phyloP scores from a whole-genome alignment of 345 rosid genomes.

The Eucalyptus cladocalyx region DNA sequence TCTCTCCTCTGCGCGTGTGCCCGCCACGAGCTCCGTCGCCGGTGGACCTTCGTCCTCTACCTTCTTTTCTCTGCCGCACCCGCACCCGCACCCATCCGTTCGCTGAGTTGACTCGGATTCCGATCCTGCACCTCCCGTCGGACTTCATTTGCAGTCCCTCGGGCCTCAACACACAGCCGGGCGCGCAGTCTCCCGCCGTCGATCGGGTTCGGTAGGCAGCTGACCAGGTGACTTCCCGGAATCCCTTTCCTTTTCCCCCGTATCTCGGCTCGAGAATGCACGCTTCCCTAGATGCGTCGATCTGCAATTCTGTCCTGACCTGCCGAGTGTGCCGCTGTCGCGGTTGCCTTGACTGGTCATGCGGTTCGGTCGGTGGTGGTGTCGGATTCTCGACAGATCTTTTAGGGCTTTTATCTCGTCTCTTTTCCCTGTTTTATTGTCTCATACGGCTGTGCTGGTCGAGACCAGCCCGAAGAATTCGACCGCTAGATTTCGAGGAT shows the following conservation, averaged over 20 bases:
- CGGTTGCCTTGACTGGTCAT: background rate
- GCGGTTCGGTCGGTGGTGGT: background rate
- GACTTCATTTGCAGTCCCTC: background rate
- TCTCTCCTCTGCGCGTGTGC: background rate
- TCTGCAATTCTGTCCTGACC: background rate
- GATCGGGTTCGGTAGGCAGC: background rate
- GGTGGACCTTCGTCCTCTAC: background rate
- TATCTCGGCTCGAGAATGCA: background rate
- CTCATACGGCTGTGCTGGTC: background rate
- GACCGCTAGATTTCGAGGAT: background rate
- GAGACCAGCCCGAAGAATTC: background rate
- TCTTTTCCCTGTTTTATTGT: background rate
- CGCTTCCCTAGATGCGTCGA: background rate
- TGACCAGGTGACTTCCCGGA: background rate
- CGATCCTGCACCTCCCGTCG: background rate
- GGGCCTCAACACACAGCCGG: background rate
- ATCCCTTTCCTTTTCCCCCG: background rate
- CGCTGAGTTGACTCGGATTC: background rate
- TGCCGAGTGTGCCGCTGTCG: background rate
- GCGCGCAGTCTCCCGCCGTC: background rate
- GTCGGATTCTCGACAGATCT: background rate
- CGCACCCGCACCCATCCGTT: background rate
- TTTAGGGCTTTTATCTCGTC: background rate
- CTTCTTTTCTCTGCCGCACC: background rate
- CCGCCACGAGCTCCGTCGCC: background rate